Conservation (phyloP, 1,284 basidiomycete species). For the Malassezia nana region DNA sequence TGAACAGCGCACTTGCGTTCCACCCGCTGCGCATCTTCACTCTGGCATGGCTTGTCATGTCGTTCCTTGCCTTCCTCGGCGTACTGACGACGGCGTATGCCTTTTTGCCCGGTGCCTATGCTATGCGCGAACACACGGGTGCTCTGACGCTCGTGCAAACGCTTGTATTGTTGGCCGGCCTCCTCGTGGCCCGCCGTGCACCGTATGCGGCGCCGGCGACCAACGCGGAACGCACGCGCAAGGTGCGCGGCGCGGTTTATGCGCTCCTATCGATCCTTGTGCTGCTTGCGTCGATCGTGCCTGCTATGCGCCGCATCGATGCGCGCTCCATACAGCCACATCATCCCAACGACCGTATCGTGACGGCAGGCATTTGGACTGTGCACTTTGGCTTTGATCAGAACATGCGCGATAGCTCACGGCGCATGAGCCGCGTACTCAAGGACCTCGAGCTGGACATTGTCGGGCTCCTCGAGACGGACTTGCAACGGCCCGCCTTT, state of each 20-base stretch:
- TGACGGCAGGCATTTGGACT: conserved; percentile 87
- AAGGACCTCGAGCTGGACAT: conserved; percentile 47
- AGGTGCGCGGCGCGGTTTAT: conserved; percentile 4
- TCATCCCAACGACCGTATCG: conserved; percentile 59
- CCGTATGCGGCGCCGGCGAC: background rate
- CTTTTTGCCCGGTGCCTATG: conserved; percentile 73
- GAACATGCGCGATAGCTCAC: conserved; percentile 42
- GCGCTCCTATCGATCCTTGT: conserved; percentile 22
- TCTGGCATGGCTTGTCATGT: conserved; percentile 29
- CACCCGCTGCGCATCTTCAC: conserved; percentile 33
- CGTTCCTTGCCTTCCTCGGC: conserved; percentile 34
- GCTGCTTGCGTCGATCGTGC: conserved; percentile 24
- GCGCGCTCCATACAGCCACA: conserved; percentile 57
- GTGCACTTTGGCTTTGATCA: conserved; percentile 42
- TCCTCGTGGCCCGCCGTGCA: conserved; percentile 17
- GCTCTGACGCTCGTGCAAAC: conserved; percentile 22
- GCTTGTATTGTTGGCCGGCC: conserved; percentile 18
- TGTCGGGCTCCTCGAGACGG: conserved; percentile 65
- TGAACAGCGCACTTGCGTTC: conserved; percentile 27
- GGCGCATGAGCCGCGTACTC: conserved; percentile 65
- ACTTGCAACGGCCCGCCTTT: conserved; percentile 71
- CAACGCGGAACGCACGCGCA: background rate
- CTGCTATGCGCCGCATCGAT: conserved; percentile 52
- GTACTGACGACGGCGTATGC: conserved; percentile 80
- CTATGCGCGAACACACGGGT: conserved; percentile 71